These are phyloP conservation scores for Poronia punctata DNA, from an alignment of 495 filamentous ascomycete species.

Conservation along the genomic window DNA sequence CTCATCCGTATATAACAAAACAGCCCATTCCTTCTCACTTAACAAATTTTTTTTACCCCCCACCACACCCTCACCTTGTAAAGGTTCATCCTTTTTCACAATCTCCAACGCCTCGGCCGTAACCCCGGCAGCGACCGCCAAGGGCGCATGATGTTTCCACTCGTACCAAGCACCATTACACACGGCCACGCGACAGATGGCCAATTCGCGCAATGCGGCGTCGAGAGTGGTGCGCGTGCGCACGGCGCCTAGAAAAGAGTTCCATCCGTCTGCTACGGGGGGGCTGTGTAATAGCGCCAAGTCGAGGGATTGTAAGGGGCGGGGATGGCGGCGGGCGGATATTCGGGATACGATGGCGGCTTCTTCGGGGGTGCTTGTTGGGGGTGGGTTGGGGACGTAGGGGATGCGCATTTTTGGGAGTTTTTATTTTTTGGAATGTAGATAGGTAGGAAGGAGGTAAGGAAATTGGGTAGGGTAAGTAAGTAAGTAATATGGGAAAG, in stretches of 20 bases:
- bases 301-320: slow-evolving; percentile 63
- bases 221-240: slow-evolving; percentile 57
- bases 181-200: slow-evolving; percentile 68
- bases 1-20: slow-evolving; percentile 64
- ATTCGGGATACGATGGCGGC: slow-evolving; percentile 55
- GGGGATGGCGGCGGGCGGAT: slow-evolving; percentile 53
- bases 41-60: slow-evolving; percentile 29
- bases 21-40: slow-evolving; percentile 53
- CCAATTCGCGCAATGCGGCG: slow-evolving; percentile 58
- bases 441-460: not conserved
- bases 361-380: slow-evolving; percentile 38
- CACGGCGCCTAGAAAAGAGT: slow-evolving; percentile 68
- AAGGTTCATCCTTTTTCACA: slow-evolving; percentile 12
- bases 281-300: slow-evolving; percentile 67
- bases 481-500: not conserved
- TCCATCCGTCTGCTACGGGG: slow-evolving; percentile 71
- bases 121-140: slow-evolving; percentile 45
- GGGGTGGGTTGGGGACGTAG: slow-evolving; percentile 56
- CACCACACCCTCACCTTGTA: slow-evolving; percentile 6
- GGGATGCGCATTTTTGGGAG: slow-evolving; percentile 65
- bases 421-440: not conserved
- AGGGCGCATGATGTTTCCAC: slow-evolving; percentile 68
- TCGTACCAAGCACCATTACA: slow-evolving; percentile 71
- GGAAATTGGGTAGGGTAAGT: not conserved
- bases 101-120: slow-evolving; percentile 40